Evolutionary conservation across 257 asterid genomes (phyloP).

Genomic region (Solanum rostratum): DNA sequence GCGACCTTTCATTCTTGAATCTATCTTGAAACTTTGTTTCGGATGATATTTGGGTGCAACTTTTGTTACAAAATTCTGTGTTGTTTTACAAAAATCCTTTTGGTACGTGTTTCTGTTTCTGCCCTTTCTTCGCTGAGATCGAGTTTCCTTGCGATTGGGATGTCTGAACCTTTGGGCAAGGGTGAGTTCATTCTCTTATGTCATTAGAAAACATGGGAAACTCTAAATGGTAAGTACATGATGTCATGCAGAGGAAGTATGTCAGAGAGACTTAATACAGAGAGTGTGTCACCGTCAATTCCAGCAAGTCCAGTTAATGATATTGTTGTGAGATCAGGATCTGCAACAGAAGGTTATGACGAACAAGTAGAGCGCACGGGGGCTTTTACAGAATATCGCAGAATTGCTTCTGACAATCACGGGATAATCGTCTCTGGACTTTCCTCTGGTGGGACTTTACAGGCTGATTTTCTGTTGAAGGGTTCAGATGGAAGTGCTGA

Average conservation of each 20-base stretch:
- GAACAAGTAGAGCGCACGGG: slow-evolving; percentile 11
- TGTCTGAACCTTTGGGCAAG: not conserved
- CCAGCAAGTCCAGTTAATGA: slow-evolving; percentile 33
- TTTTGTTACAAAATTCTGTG: not conserved
- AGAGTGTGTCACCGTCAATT: slow-evolving; percentile 19
- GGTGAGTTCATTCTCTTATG: not conserved
- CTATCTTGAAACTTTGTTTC: not conserved
- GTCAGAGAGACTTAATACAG: slow-evolving; percentile 15
- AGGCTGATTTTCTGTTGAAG: slow-evolving; percentile 11
- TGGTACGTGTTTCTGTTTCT: not conserved
- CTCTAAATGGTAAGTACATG: not conserved
- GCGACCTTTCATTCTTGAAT: not conserved
- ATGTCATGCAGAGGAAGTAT: slow-evolving; percentile 41
- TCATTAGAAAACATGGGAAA: not conserved
- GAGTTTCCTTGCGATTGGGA: not conserved
- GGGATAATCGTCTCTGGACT: slow-evolving; percentile 9
- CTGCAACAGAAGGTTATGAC: slow-evolving; percentile 28
- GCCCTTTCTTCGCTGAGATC: not conserved
- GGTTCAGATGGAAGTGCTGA: slow-evolving; percentile 30
- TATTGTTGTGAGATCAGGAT: slow-evolving; percentile 34
- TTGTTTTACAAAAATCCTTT: not conserved
- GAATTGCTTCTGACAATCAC: slow-evolving; percentile 34
- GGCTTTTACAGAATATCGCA: slow-evolving; percentile 17
- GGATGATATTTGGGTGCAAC: not conserved
- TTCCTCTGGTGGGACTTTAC: slow-evolving; percentile 14